These are phyloP conservation scores for Fusarium verrucosum DNA, from an alignment of 2,329 filamentous ascomycete species.

Conservation along the genomic window DNA sequence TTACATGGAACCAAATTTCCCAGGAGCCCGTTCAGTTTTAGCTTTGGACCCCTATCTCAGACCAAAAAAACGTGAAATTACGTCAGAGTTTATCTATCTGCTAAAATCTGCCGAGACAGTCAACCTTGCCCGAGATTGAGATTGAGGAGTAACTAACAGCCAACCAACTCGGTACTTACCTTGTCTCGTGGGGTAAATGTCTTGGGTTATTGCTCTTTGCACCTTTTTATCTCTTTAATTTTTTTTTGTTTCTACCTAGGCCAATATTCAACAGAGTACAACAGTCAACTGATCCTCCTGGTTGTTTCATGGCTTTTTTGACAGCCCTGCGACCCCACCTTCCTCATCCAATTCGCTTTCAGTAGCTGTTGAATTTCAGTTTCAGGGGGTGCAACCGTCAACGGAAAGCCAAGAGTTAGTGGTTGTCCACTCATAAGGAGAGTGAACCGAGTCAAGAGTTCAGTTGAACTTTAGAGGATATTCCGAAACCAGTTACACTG, in stretches of 20 bases:
- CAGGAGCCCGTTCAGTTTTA: not conserved
- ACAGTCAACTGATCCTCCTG: not conserved
- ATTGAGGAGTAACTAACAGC: not conserved
- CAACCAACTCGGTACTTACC: slow-evolving; percentile 1
- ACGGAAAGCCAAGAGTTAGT: not conserved
- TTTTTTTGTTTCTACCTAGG: not conserved
- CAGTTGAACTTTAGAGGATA: too few relatives aligned
- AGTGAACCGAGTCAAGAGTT: not conserved
- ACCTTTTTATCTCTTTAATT: not conserved
- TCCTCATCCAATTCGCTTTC: slow-evolving; percentile 8
- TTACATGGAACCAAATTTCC: not conserved
- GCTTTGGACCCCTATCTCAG: slow-evolving; percentile 15
- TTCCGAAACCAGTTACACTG: too few relatives aligned
- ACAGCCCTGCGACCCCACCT: slow-evolving; percentile 14
- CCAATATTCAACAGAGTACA: too few relatives aligned
- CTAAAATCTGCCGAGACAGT: slow-evolving; percentile 6
- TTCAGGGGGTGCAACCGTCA: slow-evolving; percentile 17
- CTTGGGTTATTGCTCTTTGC: not conserved
- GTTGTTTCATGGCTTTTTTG: not conserved
- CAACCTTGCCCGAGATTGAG: not conserved
- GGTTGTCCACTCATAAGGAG: not conserved
- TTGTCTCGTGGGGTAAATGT: slow-evolving; percentile 7
- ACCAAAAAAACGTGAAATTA: slow-evolving; percentile 13
- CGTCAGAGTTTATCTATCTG: slow-evolving; percentile 24
- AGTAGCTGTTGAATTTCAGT: slow-evolving; percentile 23